Evolutionary conservation across 2,329 filamentous ascomycete genomes (phyloP).

Genomic region (Pezicula radicicola): DNA sequence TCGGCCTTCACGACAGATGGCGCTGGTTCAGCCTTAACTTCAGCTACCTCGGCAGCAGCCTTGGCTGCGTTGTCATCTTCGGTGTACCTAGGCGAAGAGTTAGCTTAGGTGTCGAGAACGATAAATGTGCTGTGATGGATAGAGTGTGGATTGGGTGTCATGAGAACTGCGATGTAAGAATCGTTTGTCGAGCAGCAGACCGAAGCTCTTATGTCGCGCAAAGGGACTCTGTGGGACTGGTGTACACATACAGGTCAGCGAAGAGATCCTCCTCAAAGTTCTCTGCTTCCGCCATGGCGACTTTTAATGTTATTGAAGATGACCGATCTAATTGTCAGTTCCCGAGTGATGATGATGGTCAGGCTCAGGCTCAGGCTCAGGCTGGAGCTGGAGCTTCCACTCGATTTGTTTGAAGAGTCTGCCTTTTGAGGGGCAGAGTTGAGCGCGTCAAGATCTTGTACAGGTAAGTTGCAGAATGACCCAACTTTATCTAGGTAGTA

Average conservation of each 20-base stretch:
- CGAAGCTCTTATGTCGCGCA: background rate
- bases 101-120: slow-evolving; percentile 5
- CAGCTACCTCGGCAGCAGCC: slow-evolving; percentile 26
- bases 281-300: slow-evolving; percentile 73
- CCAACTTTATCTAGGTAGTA: too few relatives aligned
- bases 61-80: slow-evolving; percentile 57
- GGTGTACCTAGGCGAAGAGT: slow-evolving; percentile 53
- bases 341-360: background rate
- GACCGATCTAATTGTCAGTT: background rate
- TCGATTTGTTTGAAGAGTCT: too few relatives aligned
- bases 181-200: background rate
- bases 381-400: too few relatives aligned
- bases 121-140: background rate
- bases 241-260: slow-evolving; percentile 76
- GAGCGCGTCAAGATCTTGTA: too few relatives aligned
- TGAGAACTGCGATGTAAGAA: background rate
- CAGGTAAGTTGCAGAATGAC: too few relatives aligned
- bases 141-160: background rate
- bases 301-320: slow-evolving; percentile 1
- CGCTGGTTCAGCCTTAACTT: slow-evolving; percentile 24
- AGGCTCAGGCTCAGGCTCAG: too few relatives aligned
- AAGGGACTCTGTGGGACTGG: background rate
- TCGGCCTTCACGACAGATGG: slow-evolving; percentile 22
- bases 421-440: too few relatives aligned
- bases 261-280: slow-evolving; percentile 93